phyloP scores from a whole-genome alignment of 129 eudicot genomes.

The Cynara cardunculus region DNA sequence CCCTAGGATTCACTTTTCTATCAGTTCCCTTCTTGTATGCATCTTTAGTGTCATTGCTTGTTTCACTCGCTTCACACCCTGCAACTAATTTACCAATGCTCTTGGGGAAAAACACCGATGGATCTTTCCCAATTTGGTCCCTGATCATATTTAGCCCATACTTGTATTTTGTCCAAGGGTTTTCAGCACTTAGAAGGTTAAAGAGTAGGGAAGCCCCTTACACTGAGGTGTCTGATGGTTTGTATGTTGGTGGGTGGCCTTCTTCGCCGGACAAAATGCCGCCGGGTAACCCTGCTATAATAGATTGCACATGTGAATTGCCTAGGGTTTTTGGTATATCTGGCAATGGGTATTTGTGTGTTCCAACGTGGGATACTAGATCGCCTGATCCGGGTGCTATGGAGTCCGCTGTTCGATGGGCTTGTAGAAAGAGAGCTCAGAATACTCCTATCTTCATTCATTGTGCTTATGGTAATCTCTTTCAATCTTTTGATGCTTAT shows the following conservation, averaged over 20 bases:
- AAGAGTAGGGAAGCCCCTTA: constrained; percentile 63
- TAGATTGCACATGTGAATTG: constrained; percentile 90
- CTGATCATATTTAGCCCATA: constrained; percentile 61
- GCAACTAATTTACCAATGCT: constrained; percentile 66
- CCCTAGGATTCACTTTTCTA: constrained; percentile 39
- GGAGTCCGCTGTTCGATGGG: constrained; percentile 79
- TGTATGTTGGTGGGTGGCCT: constrained; percentile 95
- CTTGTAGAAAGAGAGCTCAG: constrained; percentile 66
- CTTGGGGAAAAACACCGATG: constrained; percentile 66
- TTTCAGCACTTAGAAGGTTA: constrained; percentile 53
- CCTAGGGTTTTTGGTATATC: constrained; percentile 53
- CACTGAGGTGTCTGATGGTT: constrained; percentile 56
- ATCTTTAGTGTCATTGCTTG: constrained; percentile 53
- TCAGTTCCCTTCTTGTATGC: constrained; percentile 70
- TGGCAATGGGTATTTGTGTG: constrained; percentile 62
- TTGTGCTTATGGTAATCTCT: constrained; percentile 84
- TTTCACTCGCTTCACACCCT: constrained; percentile 73
- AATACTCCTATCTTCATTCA: constrained; percentile 59
- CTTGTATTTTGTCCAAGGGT: constrained; percentile 54
- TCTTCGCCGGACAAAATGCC: constrained; percentile 57
- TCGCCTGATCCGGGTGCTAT: constrained; percentile 74
- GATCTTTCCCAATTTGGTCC: constrained; percentile 68
- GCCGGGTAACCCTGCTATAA: constrained; percentile 77
- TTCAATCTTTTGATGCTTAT: not conserved
- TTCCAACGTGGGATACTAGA: constrained; percentile 89